Percentiles rank a stretch among this genome's conserved stretches.
Conservation (phyloP, 2,329 filamentous ascomycete species). For the Epichloe typhina region DNA sequence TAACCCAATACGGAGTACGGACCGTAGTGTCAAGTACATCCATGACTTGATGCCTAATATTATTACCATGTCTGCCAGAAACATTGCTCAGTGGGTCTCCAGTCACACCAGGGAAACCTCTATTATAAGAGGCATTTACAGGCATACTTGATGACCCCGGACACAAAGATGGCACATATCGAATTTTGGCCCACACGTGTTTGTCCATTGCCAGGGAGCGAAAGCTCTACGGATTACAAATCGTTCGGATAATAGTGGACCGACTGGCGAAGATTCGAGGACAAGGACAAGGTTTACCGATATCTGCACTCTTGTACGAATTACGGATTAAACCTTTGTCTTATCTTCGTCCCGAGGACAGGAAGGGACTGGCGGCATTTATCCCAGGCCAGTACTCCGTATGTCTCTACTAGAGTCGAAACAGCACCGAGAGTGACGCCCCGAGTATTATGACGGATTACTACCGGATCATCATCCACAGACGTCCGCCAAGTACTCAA, state of each 20-base stretch:
- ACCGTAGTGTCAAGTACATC: slow-evolving; percentile 49
- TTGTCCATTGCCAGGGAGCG: slow-evolving; percentile 55
- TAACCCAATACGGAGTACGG: slow-evolving; percentile 6
- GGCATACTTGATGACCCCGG: slow-evolving; percentile 56
- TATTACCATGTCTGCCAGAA: slow-evolving; percentile 49
- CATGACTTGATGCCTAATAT: slow-evolving; percentile 29
- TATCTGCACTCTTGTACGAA: slow-evolving; percentile 46
- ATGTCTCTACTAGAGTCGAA: slow-evolving; percentile 45
- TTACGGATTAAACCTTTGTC: background rate
- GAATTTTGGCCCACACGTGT: slow-evolving; percentile 49
- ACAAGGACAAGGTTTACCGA: slow-evolving; percentile 49
- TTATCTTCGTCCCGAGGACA: slow-evolving; percentile 54
- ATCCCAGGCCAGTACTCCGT: slow-evolving; percentile 52
- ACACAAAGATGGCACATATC: slow-evolving; percentile 55
- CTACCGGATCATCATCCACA: slow-evolving; percentile 62
- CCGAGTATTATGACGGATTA: slow-evolving; percentile 30
- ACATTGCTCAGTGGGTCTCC: slow-evolving; percentile 57
- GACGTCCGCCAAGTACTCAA: slow-evolving; percentile 36
- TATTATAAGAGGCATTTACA: slow-evolving; percentile 45
- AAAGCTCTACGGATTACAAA: slow-evolving; percentile 38
- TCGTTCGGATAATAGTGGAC: slow-evolving; percentile 48
- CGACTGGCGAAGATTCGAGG: slow-evolving; percentile 51
- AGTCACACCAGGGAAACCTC: slow-evolving; percentile 54
- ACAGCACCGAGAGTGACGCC: slow-evolving; percentile 54
- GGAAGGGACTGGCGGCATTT: slow-evolving; percentile 46